Base-by-base conservation (phyloP, 305 asterid genomes). In the Fraxinus greggii region DNA sequence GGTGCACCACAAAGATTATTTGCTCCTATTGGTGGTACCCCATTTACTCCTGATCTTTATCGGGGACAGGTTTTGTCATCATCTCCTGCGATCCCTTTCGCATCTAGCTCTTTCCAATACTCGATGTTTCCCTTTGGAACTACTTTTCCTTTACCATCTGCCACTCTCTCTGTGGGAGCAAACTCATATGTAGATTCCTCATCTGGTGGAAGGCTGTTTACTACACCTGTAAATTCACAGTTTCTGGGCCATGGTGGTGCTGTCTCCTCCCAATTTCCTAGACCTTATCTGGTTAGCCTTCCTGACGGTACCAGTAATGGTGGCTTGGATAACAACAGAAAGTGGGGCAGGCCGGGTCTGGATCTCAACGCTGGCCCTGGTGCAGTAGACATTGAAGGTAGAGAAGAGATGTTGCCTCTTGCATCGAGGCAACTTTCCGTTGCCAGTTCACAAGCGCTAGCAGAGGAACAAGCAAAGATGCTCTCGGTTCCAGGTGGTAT, bases 351-450 rank as follows among this genome's bases (percentile, higher is more conserved):
- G 85, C 91, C 79, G 40, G 90, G 92, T 78, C 80, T 91, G 80
- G 95, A 91, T 83, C 85, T 91, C 45, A 91, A 91, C 82, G 81
- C 91, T 4, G 95, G 95, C 42, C 92, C 92, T 38, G 90, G 87
- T 75, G 78, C 82, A 21, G 28, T 86, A 67, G 92, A 90, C 59
- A 72, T 83, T 75, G 94, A 86, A 21, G 89, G 77, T 15, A 86
- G 88, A 82, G 91, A 86, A 75, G 92, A 86, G 38, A 77, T 82
- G 33, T 63, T 80, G 59, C 85, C 86, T 38, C 75, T 77, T 28
- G 42, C 51, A 33, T 72, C 76, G 6, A 82, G 87, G 79, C 91
- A 88, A 82, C 87, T 82, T 21, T 79, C 88, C 77, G 84, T 85
- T 80, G 48, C 86, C 70, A 84, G 86, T 76, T 84, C 87, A 17